Evolutionary conservation across 345 rosid species (phyloP).

Genomic region (Zanthoxylum bungeanum): DNA sequence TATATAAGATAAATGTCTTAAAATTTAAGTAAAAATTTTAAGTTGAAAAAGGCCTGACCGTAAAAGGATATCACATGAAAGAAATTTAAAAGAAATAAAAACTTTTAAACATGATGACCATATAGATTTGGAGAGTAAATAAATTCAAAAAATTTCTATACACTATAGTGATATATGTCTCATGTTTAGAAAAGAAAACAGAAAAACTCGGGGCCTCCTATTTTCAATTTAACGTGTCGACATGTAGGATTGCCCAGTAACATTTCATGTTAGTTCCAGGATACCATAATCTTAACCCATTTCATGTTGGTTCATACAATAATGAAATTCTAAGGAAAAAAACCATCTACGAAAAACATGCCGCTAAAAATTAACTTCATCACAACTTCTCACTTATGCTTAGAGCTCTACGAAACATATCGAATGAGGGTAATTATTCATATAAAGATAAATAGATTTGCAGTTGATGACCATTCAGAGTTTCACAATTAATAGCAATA

Average conservation of each 20-base stretch:
- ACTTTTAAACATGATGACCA: too few species aligned
- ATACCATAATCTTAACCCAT: neutral
- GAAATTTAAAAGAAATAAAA: too few species aligned
- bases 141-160: too few species aligned
- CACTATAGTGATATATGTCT: too few species aligned
- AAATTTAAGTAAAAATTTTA: too few species aligned
- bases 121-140: too few species aligned
- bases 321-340: neutral
- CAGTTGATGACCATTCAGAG: neutral
- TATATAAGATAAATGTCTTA: too few species aligned
- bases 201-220: too few species aligned
- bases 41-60: too few species aligned
- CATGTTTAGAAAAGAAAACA: too few species aligned
- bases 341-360: neutral
- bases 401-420: neutral
- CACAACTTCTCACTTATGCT: neutral
- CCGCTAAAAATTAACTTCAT: neutral
- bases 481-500: neutral
- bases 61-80: too few species aligned
- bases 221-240: too few species aligned
- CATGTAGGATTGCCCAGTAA: neutral
- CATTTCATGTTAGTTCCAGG: neutral
- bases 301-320: constrained; percentile 21
- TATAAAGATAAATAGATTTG: neutral
- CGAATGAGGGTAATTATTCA: neutral